Base-by-base conservation (phyloP, 1,139 yeast genomes). In the Saccharomycopsis phalli region DNA sequence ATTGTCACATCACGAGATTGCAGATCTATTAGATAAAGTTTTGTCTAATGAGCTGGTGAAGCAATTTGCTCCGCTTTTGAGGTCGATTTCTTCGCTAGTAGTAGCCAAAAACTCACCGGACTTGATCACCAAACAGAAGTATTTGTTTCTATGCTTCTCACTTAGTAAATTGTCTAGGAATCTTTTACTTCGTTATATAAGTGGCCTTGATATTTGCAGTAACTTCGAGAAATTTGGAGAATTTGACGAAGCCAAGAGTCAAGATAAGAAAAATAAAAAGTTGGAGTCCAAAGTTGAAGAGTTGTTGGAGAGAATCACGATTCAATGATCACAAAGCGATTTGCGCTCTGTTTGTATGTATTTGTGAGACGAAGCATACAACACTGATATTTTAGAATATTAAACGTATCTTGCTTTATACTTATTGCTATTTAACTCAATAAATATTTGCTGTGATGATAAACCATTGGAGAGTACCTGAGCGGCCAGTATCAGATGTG, bases 191-290 rank as follows among this genome's bases (percentile, higher is more conserved):
- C 29, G 41, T 27, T 40, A 36, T 25, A 14, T 34, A 10, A 23
- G 34, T 14, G 41, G 46, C 7, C 20, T 31, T 23, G 28, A 40
- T 27, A 29, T 43, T 4, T 23, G 11, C 13, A 38, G 34, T 10
- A 37, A 37, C 21, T 43, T 21, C 35, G 34, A 40, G 28, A 36
- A 20, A 19, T 37, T 40, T 19, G 40, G 37, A 13, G 41, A 43
- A n/a, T n/a, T 19, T 3, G 23, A 29, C 16, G 36, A 43, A 25
- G 37, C 36, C 3, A 34, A 39, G 16, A 4, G 17, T 6, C 46
- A 44, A 29, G 14, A 20, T 5, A 22, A 29, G 17, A 40, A 40
- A 17, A 34, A 37, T 27, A n/a, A 14, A 11, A 39, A 31, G 20
- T 16, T 39, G 6, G 25, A 37, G 18, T 17, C 13, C 6, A 25